These are phyloP conservation scores for Trebouxia gelatinosa DNA, from an alignment of 163 green algal species.

Conservation along the genomic window DNA sequence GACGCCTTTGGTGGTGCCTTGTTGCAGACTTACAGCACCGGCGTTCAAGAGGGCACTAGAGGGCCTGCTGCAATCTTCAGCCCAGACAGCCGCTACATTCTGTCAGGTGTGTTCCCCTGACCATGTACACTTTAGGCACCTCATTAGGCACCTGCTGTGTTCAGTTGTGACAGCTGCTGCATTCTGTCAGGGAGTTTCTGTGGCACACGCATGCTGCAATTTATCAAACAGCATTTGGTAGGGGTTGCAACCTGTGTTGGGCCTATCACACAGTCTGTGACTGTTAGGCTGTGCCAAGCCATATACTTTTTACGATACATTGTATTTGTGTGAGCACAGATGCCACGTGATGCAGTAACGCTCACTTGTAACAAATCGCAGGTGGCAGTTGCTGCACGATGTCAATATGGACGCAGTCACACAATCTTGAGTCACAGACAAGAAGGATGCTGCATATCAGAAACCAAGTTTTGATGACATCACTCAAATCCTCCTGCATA, in stretches of 20 bases:
- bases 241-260: not conserved
- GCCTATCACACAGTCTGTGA: no score
- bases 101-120: slow-evolving; percentile 61
- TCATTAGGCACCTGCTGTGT: not conserved
- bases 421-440: no score
- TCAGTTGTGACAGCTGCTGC: no score
- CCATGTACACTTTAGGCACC: not conserved
- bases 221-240: not conserved
- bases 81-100: slow-evolving; percentile 79
- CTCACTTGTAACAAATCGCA: no score
- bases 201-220: not conserved
- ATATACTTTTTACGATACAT: no score
- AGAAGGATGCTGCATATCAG: no score
- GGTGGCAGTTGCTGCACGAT: no score
- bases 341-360: no score
- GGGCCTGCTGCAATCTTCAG: slow-evolving; percentile 79
- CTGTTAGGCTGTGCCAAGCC: no score
- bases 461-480: no score
- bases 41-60: slow-evolving; percentile 52
- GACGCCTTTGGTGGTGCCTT: slow-evolving; percentile 81
- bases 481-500: slow-evolving; percentile 6
- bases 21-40: slow-evolving; percentile 53
- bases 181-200: not conserved
- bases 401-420: no score
- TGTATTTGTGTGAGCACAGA: no score